Percentiles rank a stretch among this genome's conserved stretches.
Evolutionary conservation across 2,329 filamentous ascomycete genomes (phyloP).

Genomic region (Epichloe brachyelytri): DNA sequence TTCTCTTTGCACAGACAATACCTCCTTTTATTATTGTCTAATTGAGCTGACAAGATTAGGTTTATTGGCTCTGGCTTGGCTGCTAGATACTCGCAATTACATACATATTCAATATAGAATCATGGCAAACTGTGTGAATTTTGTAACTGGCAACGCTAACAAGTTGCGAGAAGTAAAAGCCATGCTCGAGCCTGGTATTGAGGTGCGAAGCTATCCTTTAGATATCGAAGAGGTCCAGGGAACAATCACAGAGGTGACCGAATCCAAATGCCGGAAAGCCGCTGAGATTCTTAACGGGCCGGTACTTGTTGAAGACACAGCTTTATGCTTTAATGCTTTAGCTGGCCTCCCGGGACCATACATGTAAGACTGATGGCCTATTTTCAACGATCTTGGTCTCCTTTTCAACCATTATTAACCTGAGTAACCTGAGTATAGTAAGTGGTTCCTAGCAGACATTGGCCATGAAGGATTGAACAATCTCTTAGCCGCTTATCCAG

Average conservation of each 20-base stretch:
- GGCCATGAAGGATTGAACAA: slow-evolving; percentile 83
- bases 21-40: background rate
- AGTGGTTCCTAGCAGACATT: slow-evolving; percentile 80
- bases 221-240: slow-evolving; percentile 88
- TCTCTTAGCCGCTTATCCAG: slow-evolving; percentile 72
- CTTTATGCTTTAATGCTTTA: slow-evolving; percentile 82
- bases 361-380: slow-evolving; percentile 48
- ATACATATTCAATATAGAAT: background rate
- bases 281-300: slow-evolving; percentile 71
- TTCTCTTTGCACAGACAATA: background rate
- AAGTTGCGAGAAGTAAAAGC: slow-evolving; percentile 83
- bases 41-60: background rate
- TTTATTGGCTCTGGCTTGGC: background rate
- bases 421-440: slow-evolving; percentile 37
- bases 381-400: slow-evolving; percentile 5
- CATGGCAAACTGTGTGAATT: slow-evolving; percentile 53
- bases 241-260: slow-evolving; percentile 79
- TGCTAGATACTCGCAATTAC: background rate
- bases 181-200: slow-evolving; percentile 64
- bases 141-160: slow-evolving; percentile 93
- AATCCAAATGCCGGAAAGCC: slow-evolving; percentile 73
- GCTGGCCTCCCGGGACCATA: slow-evolving; percentile 90
- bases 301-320: slow-evolving; percentile 91
- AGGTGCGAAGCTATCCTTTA: slow-evolving; percentile 59
- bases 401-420: slow-evolving; percentile 6